phyloP scores from a whole-genome alignment of 148 eudicot genomes.

The Camellia granthamiana region DNA sequence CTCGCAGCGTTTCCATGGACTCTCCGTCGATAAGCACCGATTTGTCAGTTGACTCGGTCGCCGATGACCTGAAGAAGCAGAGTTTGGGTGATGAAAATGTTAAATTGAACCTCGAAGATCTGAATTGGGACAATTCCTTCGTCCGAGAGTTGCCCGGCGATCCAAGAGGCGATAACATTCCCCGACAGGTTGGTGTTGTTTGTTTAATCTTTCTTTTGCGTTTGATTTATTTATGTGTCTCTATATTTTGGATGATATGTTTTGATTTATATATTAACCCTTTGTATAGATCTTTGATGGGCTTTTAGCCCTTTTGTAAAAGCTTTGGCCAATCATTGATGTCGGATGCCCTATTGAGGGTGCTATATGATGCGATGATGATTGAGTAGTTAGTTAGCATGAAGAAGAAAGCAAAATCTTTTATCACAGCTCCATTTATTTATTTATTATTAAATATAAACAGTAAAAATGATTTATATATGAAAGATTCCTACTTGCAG shows the following conservation, averaged over 20 bases:
- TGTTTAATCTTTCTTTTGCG: not conserved
- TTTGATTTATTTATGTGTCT: not conserved
- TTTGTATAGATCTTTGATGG: not conserved
- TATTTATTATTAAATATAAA: no score
- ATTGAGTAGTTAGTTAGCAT: not conserved
- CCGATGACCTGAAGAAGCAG: conserved; percentile 53
- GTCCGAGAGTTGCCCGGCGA: conserved; percentile 17
- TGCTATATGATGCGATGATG: not conserved
- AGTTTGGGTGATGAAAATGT: conserved; percentile 27
- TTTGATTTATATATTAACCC: not conserved
- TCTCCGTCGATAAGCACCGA: conserved; percentile 22
- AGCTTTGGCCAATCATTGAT: not conserved
- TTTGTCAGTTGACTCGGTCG: conserved; percentile 37
- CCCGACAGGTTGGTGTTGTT: conserved; percentile 14
- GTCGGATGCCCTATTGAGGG: not conserved
- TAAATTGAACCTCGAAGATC: conserved; percentile 43
- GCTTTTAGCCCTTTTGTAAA: not conserved
- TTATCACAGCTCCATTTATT: not conserved
- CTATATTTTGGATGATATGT: not conserved
- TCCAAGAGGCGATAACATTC: conserved; percentile 5
- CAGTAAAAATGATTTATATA: not conserved
- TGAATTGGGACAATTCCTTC: conserved; percentile 17
- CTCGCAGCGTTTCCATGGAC: conserved; percentile 36
- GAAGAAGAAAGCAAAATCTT: not conserved
- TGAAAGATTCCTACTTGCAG: not conserved